Conservation (phyloP, 179 eudicot species). For the Sideroxylon spinosum region DNA sequence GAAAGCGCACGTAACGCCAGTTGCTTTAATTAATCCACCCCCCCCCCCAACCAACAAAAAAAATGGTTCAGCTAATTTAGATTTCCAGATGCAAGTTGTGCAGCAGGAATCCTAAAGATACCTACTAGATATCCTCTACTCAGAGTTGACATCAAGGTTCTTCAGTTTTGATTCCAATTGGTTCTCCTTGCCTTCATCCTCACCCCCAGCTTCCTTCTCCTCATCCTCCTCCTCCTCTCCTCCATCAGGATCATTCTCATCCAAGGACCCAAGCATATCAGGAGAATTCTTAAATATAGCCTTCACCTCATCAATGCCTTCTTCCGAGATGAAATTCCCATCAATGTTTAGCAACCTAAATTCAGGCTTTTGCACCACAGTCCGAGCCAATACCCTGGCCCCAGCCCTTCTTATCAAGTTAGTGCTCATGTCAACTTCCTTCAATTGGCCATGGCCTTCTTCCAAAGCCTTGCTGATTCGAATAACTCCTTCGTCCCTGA, state of each 20-base stretch:
- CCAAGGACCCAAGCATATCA: conserved; percentile 43
- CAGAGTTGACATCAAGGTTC: conserved; percentile 34
- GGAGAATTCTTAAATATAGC: conserved; percentile 36
- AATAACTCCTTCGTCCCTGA: conserved; percentile 48
- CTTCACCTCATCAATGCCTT: conserved; percentile 48
- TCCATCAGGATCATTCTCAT: conserved; percentile 62
- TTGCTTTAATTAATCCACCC: background rate
- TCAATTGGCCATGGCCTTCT: conserved; percentile 35
- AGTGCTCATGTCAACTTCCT: conserved; percentile 46
- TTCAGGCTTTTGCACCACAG: conserved; percentile 38
- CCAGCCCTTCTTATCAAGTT: conserved; percentile 48
- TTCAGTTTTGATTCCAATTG: conserved; percentile 42
- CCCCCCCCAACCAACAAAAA: too few relatives aligned
- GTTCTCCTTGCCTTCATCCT: conserved; percentile 23
- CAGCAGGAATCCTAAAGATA: background rate
- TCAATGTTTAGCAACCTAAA: conserved; percentile 40
- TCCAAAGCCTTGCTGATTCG: conserved; percentile 43
- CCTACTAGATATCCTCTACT: background rate
- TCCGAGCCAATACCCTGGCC: conserved; percentile 43
- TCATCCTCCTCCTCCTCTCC: conserved; percentile 36
- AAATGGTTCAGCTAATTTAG: background rate
- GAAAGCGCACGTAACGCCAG: too few relatives aligned
- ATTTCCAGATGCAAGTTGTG: background rate
- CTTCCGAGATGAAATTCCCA: conserved; percentile 50
- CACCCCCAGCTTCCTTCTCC: conserved; percentile 19